A percentile compares a stretch with the other conserved stretches of the same genome.
Evolutionary conservation across 371 early-diverging fungal genomes (phyloP).

Genomic region (Mortierella sp.): DNA sequence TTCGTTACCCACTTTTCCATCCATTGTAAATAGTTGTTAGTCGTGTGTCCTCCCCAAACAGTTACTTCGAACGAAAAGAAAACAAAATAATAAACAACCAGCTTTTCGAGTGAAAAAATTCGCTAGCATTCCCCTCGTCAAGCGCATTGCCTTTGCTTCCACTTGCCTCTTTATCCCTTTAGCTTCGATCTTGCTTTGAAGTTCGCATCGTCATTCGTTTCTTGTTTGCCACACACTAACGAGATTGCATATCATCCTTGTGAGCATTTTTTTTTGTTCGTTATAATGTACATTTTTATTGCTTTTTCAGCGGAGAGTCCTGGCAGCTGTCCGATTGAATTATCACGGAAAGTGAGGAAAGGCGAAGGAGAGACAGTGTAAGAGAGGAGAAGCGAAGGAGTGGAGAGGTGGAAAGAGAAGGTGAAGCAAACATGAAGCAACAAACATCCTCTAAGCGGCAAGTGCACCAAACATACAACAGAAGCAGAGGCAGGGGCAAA

Average conservation of each 20-base stretch:
- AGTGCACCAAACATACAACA: conserved; percentile 48
- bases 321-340: no score
- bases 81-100: conserved; percentile 7
- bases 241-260: no score
- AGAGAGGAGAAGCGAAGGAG: neutral
- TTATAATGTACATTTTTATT: no score
- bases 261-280: no score
- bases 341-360: no score
- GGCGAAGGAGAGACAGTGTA: no score
- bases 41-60: conserved; percentile 70
- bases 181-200: neutral
- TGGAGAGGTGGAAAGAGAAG: neutral
- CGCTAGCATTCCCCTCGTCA: conserved; percentile 6
- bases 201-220: neutral
- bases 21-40: conserved; percentile 61
- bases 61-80: conserved; percentile 30
- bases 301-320: no score
- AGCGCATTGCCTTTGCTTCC: conserved; percentile 52
- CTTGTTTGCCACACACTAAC: no score
- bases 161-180: neutral
- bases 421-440: neutral
- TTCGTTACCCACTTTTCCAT: conserved; percentile 4
- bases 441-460: conserved; percentile 8
- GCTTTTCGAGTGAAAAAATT: neutral
- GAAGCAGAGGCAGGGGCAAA: conserved; percentile 53